phyloP scores from a whole-genome alignment of 2,329 filamentous ascomycete species.

The Remersonia thermophila region DNA sequence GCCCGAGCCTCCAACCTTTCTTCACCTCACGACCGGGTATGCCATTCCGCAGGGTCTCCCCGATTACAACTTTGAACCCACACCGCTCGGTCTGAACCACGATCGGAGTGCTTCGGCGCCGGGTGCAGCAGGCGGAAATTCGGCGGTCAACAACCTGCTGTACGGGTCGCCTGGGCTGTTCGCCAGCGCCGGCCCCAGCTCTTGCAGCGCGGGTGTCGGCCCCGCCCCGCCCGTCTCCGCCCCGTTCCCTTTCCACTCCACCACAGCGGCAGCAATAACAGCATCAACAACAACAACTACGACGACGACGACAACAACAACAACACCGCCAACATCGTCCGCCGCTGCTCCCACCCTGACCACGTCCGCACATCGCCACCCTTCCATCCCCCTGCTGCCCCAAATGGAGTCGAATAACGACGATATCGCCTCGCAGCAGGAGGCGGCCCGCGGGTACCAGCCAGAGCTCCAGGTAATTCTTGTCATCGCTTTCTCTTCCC shows the following conservation, averaged over 20 bases:
- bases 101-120: constrained; percentile 7
- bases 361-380: constrained; percentile 7
- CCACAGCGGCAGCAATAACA: not conserved
- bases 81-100: constrained; percentile 13
- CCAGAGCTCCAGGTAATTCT: constrained; percentile 41
- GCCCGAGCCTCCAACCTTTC: constrained; percentile 37
- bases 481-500: not conserved
- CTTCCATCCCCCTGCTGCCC: constrained; percentile 12
- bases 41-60: constrained; percentile 26
- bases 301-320: no score
- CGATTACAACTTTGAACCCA: constrained; percentile 19
- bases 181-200: constrained; percentile 11
- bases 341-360: constrained; percentile 5
- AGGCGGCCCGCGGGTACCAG: constrained; percentile 46
- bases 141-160: constrained; percentile 9
- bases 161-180: constrained; percentile 14
- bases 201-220: constrained; percentile 11
- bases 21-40: constrained; percentile 31
- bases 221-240: constrained; percentile 14
- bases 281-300: constrained; percentile 7
- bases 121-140: constrained; percentile 14
- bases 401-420: constrained; percentile 33
- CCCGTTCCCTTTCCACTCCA: constrained; percentile 17
- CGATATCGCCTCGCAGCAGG: constrained; percentile 47
- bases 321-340: constrained; percentile 6